Evolutionary conservation across 1,284 basidiomycete species (phyloP), one percentile per base, ranked within the genome.

Genomic region (Leccinum pallidistipes): DNA sequence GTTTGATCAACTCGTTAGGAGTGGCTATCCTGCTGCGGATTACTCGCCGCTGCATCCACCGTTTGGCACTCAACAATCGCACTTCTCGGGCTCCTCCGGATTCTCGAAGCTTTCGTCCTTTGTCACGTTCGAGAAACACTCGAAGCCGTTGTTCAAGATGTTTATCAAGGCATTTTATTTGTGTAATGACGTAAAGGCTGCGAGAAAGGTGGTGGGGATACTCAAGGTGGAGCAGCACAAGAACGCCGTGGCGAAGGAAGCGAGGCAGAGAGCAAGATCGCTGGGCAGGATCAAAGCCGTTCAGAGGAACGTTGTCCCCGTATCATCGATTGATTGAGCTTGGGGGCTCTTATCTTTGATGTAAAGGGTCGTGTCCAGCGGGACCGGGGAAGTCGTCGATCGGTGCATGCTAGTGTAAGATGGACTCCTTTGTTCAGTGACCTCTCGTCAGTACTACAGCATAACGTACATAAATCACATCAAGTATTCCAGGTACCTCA

Each of bases 71-170:
- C 70, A 62, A n/a, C 67, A 64, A 16, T 66, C 32, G 21, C 66
- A 43, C 43, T 43, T 53, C 24, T 56, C 29, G 40, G 54, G 52
- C 51, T 57, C 60, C 1, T 62, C 81, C 12, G 63, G 70, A 31
- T 63, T 81, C 38, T 75, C 79, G 8, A 69, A 71, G 47, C 61
- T 81, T 16, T 60, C 76, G 16, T 58, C 75, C 29, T 71, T 72
- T 52, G 73, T 87, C 55, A 83, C 79, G 6, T 87, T 85, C 61
- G 71, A 75, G 59, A 79, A 76, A 59, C 88, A 91, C 69, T 79
- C 83, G 18, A 75, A 78, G 62, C 88, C 89, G 32, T 64, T 90
- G 72, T 88, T 87, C 74, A 87, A 81, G 75, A 85, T 86, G 84
- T 88, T 91, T 71, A 80, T 88, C 69, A 86, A 82, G 70, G 85